Percentiles rank a stretch among this genome's conserved stretches.
Evolutionary conservation across 177 flowering plant genomes (phyloP).

Genomic region (Telopea speciosissima): DNA sequence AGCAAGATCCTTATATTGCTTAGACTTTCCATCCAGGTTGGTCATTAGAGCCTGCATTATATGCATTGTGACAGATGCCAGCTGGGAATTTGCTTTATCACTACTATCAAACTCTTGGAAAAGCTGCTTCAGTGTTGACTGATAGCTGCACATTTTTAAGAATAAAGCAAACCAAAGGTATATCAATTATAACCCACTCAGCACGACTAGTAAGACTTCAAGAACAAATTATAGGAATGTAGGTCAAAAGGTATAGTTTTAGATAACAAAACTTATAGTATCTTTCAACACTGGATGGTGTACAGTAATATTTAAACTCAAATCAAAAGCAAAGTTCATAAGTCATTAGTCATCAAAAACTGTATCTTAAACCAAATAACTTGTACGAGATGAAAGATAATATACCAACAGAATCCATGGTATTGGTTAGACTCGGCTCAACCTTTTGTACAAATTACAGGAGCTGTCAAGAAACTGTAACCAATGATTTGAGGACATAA

Average conservation of each 20-base stretch:
- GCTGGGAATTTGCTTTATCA: slow-evolving; percentile 54
- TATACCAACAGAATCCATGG: background rate
- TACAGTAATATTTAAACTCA: no score
- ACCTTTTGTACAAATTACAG: background rate
- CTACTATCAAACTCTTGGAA: slow-evolving; percentile 59
- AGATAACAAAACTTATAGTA: no score
- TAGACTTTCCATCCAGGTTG: slow-evolving; percentile 91
- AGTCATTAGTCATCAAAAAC: no score
- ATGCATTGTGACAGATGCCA: slow-evolving; percentile 62
- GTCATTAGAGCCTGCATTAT: slow-evolving; percentile 84
- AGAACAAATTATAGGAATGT: no score
- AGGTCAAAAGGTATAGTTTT: no score
- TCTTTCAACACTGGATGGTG: no score
- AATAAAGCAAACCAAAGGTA: background rate
- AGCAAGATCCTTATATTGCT: slow-evolving; percentile 86
- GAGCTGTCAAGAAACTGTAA: background rate
- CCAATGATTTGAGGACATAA: background rate
- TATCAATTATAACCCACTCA: background rate
- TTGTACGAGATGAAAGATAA: no score
- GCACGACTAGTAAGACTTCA: no score
- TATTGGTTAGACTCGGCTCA: background rate
- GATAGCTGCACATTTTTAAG: slow-evolving; percentile 49
- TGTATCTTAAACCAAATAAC: no score
- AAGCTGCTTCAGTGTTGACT: slow-evolving; percentile 80
- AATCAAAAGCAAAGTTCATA: no score